Base-by-base conservation (phyloP, 768 basidiomycete species). In the Rhizopogon salebrosus region DNA sequence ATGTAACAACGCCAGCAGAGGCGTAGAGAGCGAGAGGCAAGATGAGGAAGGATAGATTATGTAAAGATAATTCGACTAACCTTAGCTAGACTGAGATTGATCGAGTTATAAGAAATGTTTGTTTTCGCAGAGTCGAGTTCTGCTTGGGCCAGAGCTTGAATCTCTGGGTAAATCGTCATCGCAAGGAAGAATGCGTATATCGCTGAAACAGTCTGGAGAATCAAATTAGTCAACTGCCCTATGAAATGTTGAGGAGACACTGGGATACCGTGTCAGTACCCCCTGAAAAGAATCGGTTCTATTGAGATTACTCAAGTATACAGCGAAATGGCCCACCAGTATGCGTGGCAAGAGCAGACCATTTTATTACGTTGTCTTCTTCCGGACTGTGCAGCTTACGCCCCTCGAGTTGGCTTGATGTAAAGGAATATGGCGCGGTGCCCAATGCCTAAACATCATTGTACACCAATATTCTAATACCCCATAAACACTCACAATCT, bases 151-250 rank as follows among this genome's bases (percentile, higher is more conserved):
- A 49, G 54, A 6, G 27, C 40, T 3, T 48, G 14, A 13, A 53
- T 40, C 0, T 60, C 49, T 0, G 62, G 56, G 23, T 48, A 54
- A 6, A 54, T 14, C 6, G 29, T 51, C 59, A 61, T 61, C 2
- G 49, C 62, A 18, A 63, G 58, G 53, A 63, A 60, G 29, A 63
- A 63, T 0, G 53, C 54, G 6, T 35, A 53, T 31, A 57, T 20
- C 10, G 49, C 11, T 14, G 52, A 54, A 1, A 55, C 27, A 3
- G 39, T 60, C 60, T 56, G 20, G 61, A 29, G 74, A 18, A 41
- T 24, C 49, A 3, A 6, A 29, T 31, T 11, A 22, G 4, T 20
- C 4, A 16, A 29, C 76, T 65, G 16, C 69, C 70, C 6, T 6
- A 7, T 11, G 7, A 11, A 3, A 31, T 29, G 23, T 16, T 22